Evolutionary conservation across 2,329 filamentous ascomycete genomes (phyloP), one percentile per base, ranked within the genome.

Genomic region (Seiridium unicorne): DNA sequence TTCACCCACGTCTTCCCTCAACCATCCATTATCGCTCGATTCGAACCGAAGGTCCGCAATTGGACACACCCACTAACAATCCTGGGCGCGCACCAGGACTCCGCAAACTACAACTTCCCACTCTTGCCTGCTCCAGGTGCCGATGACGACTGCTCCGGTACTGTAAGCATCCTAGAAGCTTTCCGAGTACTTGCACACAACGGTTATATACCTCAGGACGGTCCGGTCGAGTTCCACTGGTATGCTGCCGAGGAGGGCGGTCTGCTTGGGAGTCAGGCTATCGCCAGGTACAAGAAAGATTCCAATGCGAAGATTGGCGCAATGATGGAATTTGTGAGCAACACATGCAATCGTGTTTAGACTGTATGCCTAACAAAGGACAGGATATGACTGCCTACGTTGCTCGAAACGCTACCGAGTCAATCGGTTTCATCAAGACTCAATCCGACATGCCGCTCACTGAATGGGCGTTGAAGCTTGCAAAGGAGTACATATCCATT

Each of bases 91-190:
- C 88, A 91, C 70, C 88, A 90, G 67, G 89, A 92, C 72, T 90
- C 86, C 69, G 89, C 91, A 71, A 92, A 92, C 71, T 79, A 91
- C 60, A 87, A 89, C 68, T 79, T 91, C 48, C 89, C 89, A 0
- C 76, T 90, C 47, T 80, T 91, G 13, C 84, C 86, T 26, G 89
- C 89, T 0, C 89, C 89, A 0, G 89, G 89, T 49, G 89, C 89
- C 11, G 89, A 92, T 65, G 89, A 92, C 63, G 89, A 92, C 69
- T 87, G 88, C 54, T 88, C 86, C 61, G 88, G 87, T 49, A 89
- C 89, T 0, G 88, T 91, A 44, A 91, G 88, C 7, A 92, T 91
- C 61, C 81, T 92, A 8, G 89, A 92, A 72, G 86, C 88, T 1
- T 79, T 92, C 63, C 82, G 88, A 36, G 85, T 89, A 57, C 78